Base-by-base conservation (phyloP, 441 rosid genomes). In the Melianthus villosus region DNA sequence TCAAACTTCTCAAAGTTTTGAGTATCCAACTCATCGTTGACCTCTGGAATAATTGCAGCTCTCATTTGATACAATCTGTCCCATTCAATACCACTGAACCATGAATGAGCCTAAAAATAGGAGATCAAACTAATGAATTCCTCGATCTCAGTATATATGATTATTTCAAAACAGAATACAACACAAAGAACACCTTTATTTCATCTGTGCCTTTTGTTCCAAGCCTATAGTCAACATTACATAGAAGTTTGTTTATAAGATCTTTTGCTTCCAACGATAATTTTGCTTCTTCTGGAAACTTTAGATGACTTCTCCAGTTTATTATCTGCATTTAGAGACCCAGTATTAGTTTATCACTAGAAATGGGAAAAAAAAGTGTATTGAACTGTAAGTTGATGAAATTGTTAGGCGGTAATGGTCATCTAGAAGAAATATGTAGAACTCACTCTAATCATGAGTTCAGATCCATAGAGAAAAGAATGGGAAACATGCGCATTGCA, bases 241-340 rank as follows among this genome's bases (percentile, higher is more conserved):
- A 74, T 38, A 71, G 77, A 11, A 74, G 77, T 51, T 67, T 60
- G 47, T 61, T 49, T 22, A 74, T 60, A 39, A 74, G 68, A 56
- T 74, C 77, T 63, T 59, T 58, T 16, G 70, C 77, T 54, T 68
- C 82, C 6, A 43, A 50, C 33, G 82, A 74, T 45, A 68, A 46
- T 54, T 60, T 74, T 30, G 65, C 62, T 40, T 74, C 77, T 18
- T 63, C 73, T 17, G 77, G 82, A 48, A 71, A 70, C 42, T 68
- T 74, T 53, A 74, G 48, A 49, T 57, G 65, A 33, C 55, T 54
- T 65, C 51, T 68, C 82, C 82, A 74, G 50, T 70, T 69, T 34
- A 74, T 72, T 32, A 74, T 74, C 82, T 74, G 68, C 72, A 54
- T 25, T n/a, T n/a, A n/a, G n/a, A n/a, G n/a, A n/a, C n/a, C n/a